A percentile compares a stretch with the other conserved stretches of the same genome.
Conservation (phyloP, 2,329 filamentous ascomycete genomes). For the Gliomastix tumulicola region DNA sequence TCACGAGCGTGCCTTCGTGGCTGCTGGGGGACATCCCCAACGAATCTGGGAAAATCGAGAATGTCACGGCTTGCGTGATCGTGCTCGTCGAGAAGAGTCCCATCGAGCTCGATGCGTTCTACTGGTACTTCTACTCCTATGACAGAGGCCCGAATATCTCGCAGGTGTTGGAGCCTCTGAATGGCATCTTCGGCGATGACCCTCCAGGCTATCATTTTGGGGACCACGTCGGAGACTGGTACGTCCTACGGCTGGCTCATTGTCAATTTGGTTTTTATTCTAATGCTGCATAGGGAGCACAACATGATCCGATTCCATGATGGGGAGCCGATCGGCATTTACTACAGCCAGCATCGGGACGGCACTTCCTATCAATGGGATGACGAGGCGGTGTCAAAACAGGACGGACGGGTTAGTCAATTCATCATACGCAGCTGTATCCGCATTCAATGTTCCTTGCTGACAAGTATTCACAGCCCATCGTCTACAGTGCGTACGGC, state of each 20-base stretch:
- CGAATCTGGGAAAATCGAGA: conserved; percentile 9
- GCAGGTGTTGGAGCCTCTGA: conserved; percentile 16
- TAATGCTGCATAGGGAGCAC: conserved; percentile 15
- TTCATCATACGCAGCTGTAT: too few relatives aligned
- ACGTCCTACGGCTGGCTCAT: conserved; percentile 1
- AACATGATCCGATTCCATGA: conserved; percentile 21
- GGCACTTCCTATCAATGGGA: conserved; percentile 18
- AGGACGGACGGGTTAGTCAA: too few relatives aligned
- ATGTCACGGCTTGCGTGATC: conserved; percentile 18
- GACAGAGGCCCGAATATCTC: conserved; percentile 17
- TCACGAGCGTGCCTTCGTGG: conserved; percentile 13
- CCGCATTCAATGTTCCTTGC: too few relatives aligned
- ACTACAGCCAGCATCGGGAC: conserved; percentile 17
- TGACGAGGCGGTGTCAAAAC: conserved; percentile 12
- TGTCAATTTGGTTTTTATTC: neutral
- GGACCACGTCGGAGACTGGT: conserved; percentile 18
- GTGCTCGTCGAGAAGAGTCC: conserved; percentile 13
- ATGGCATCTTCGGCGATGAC: conserved; percentile 9
- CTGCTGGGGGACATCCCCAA: conserved; percentile 15
- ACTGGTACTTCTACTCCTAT: conserved; percentile 24
- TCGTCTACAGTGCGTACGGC: conserved; percentile 23
- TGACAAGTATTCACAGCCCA: conserved; percentile 12
- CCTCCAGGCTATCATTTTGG: conserved; percentile 12
- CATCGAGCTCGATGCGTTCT: conserved; percentile 16
- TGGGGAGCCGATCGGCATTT: conserved; percentile 15